A percentile compares a stretch with the other conserved stretches of the same genome.
Evolutionary conservation across 306 rosid species (phyloP).

Genomic region (Corylus heterophylla): DNA sequence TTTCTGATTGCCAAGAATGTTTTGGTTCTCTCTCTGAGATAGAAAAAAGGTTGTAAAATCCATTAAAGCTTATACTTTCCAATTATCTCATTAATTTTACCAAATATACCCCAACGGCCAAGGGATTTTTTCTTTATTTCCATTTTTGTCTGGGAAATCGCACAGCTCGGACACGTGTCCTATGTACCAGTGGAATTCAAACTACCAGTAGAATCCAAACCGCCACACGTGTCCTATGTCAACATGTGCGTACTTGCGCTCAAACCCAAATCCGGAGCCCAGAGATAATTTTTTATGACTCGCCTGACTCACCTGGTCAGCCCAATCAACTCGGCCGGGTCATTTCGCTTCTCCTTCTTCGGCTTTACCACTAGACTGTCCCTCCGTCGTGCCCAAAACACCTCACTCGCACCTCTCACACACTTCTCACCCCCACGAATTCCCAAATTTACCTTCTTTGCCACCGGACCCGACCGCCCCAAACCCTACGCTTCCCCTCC

Average conservation of each 20-base stretch:
- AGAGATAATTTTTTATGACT: slow-evolving; percentile 32
- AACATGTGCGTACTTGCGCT: neutral
- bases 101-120: too few species aligned
- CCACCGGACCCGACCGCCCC: slow-evolving; percentile 16
- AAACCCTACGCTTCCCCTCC: slow-evolving; percentile 21
- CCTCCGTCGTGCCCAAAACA: slow-evolving; percentile 8
- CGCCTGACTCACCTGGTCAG: slow-evolving; percentile 38
- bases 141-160: too few species aligned
- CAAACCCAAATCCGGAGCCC: neutral
- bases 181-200: too few species aligned
- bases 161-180: neutral
- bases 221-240: neutral
- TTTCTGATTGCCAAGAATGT: neutral
- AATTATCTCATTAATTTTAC: too few species aligned
- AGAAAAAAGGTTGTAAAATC: neutral
- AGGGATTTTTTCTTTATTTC: too few species aligned
- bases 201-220: too few species aligned
- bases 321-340: slow-evolving; percentile 47
- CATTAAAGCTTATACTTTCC: neutral
- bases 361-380: neutral
- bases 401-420: slow-evolving; percentile 8
- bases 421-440: slow-evolving; percentile 31
- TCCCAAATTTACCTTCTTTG: slow-evolving; percentile 6
- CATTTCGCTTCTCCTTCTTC: slow-evolving; percentile 19
- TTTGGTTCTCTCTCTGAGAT: neutral